Base-by-base conservation (phyloP, 148 eudicot genomes). In the Rheum nobile region DNA sequence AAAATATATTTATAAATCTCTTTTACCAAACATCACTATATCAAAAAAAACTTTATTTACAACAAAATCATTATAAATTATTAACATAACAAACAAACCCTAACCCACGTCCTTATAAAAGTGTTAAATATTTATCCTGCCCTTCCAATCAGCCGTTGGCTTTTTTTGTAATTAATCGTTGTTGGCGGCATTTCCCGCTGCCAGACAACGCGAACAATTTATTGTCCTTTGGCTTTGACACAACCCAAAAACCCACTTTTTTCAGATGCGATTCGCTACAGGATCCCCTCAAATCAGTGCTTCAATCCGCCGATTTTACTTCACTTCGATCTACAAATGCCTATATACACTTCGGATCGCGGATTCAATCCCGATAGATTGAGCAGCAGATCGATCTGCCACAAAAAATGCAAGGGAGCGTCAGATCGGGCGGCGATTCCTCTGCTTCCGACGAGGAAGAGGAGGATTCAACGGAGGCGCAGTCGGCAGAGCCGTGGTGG, bases 201-300 rank as follows among this genome's bases (percentile, higher is more conserved):
- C 41, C 70, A 32, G 41, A 65, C 70, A 65, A 65, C 70, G 70
- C 70, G 21, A 65, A 65, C 70, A 65, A 17, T 34, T 4, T 4
- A 4, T 6, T 31, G 70, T 65, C 39, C 39, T 16, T 65, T 32
- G 8, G 38, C 70, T 31, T 65, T 34, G 10, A 24, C 22, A 65
- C 38, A 16, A 16, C 70, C 70, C 39, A 41, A 41, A 41, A 41
- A 3, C 38, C 70, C 41, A 29, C 70, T 65, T 65, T 16, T 32
- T 16, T 32, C 69, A 31, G 17, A 65, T 34, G 21, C 70, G 41
- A 65, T 65, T 65, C 70, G n/a, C 70, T 65, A 65, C 70, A 65
- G 70, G 41, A 65, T 65, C 70, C 39, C 70, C 39, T 10, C 8
- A 59, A 8, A 22, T n/a, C n/a, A 54, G 22, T 22, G 63, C 63